phyloP scores from a whole-genome alignment of 2,329 filamentous ascomycete genomes.

The Talaromyces islandicus region DNA sequence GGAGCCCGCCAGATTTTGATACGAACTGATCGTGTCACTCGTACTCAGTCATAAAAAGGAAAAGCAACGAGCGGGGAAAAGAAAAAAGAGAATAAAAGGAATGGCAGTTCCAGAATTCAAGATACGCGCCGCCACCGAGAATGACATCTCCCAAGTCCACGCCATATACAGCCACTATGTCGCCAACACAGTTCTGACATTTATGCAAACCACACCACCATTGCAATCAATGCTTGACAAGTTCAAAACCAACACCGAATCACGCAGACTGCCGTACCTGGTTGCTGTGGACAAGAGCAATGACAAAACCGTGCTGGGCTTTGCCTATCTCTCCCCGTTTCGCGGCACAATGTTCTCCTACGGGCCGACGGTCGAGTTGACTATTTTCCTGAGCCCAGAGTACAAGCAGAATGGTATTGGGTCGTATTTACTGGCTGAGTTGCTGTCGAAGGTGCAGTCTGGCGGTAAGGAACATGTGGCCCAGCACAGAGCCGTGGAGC shows the following conservation, averaged over 20 bases:
- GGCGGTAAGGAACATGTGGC: conserved; percentile 15
- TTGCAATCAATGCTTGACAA: conserved; percentile 22
- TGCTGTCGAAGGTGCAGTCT: conserved; percentile 25
- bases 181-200: conserved; percentile 30
- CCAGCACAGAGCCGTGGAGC: conserved; percentile 17
- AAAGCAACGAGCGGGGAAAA: no score
- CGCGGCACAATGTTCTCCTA: conserved; percentile 31
- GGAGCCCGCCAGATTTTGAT: not conserved
- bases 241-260: conserved; percentile 17
- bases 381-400: conserved; percentile 32
- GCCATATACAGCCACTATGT: conserved; percentile 34
- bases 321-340: conserved; percentile 30
- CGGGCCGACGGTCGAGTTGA: conserved; percentile 35
- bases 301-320: conserved; percentile 23
- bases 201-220: conserved; percentile 24
- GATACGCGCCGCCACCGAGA: conserved; percentile 25
- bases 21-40: not conserved
- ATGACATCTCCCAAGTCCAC: conserved; percentile 29
- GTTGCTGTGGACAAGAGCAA: conserved; percentile 23
- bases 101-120: not conserved
- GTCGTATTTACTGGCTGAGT: conserved; percentile 11
- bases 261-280: conserved; percentile 29
- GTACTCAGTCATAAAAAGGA: not conserved
- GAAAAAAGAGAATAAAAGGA: not conserved
- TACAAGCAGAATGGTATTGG: conserved; percentile 28